These are phyloP conservation scores for Hypoxylon subgilvum DNA, from an alignment of 495 filamentous ascomycete genomes.

Conservation along the genomic window DNA sequence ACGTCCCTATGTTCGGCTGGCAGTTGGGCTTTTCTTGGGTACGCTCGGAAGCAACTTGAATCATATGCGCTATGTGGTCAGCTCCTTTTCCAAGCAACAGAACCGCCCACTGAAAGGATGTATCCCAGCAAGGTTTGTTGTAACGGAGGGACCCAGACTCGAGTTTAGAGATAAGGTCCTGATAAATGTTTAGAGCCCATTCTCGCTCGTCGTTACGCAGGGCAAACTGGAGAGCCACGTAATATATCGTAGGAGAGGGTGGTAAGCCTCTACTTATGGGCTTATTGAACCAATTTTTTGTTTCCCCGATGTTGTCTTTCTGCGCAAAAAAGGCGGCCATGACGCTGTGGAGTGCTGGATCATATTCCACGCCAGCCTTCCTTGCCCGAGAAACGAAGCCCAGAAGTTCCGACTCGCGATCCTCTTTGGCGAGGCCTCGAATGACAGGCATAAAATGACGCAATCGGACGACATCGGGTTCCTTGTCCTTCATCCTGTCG, in stretches of 20 bases:
- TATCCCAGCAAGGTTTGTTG: constrained; percentile 65
- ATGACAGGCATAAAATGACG: constrained; percentile 64
- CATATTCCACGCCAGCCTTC: constrained; percentile 42
- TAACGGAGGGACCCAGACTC: constrained; percentile 37
- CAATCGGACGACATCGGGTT: constrained; percentile 36
- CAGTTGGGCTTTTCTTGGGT: constrained; percentile 49
- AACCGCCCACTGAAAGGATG: constrained; percentile 77
- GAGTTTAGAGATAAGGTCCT: constrained; percentile 56
- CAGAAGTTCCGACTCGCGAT: constrained; percentile 61
- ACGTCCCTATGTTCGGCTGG: constrained; percentile 68
- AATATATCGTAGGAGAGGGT: constrained; percentile 55
- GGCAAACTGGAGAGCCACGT: constrained; percentile 58
- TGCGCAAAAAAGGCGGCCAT: constrained; percentile 61
- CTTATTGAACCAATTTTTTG: constrained; percentile 69
- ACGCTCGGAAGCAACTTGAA: constrained; percentile 62
- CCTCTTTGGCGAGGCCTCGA: constrained; percentile 69
- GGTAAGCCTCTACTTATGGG: constrained; percentile 51
- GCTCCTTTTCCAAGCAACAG: constrained; percentile 69
- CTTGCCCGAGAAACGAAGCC: constrained; percentile 45
- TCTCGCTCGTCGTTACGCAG: constrained; percentile 60
- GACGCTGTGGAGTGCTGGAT: constrained; percentile 49
- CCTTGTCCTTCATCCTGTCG: constrained; percentile 13
- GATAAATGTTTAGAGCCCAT: constrained; percentile 69
- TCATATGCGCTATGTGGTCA: constrained; percentile 71
- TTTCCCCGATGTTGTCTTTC: constrained; percentile 56